These are phyloP conservation scores for Ulmus americana DNA, from an alignment of 331 rosid genomes.

Conservation along the genomic window DNA sequence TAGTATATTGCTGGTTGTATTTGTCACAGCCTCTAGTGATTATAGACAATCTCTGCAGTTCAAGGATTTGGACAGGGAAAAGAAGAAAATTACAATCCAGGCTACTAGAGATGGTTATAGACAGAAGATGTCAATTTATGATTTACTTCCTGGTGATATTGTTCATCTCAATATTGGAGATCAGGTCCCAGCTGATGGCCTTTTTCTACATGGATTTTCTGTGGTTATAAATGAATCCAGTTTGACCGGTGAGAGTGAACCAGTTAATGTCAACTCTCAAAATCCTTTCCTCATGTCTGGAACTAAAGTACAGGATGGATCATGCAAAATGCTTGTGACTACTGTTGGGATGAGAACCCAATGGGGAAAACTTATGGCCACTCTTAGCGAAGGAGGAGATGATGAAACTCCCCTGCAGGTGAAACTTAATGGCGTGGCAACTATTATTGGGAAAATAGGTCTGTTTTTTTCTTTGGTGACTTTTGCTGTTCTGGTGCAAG, in stretches of 20 bases:
- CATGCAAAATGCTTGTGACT: slow-evolving; percentile 94
- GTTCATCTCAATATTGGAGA: slow-evolving; percentile 91
- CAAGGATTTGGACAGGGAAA: slow-evolving; percentile 91
- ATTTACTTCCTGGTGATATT: slow-evolving; percentile 86
- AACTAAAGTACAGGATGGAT: slow-evolving; percentile 96
- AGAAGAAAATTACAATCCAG: slow-evolving; percentile 80
- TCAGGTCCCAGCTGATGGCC: slow-evolving; percentile 97
- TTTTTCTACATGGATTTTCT: slow-evolving; percentile 75
- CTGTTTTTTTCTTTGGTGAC: slow-evolving; percentile 84
- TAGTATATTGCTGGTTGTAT: slow-evolving; percentile 88
- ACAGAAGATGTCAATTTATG: slow-evolving; percentile 87
- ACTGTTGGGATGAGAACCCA: slow-evolving; percentile 99
- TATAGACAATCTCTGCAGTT: slow-evolving; percentile 91
- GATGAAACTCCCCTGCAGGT: slow-evolving; percentile 99
- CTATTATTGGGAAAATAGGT: slow-evolving; percentile 92
- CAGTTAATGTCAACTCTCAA: slow-evolving; percentile 46
- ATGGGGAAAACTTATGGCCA: slow-evolving; percentile 96
- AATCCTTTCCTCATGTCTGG: slow-evolving; percentile 94
- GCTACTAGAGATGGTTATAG: slow-evolving; percentile 74
- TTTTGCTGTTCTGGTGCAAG: slow-evolving; percentile 88
- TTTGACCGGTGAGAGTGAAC: slow-evolving; percentile 97
- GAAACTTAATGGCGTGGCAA: slow-evolving; percentile 96
- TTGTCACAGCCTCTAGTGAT: slow-evolving; percentile 93
- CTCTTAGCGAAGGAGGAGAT: slow-evolving; percentile 96
- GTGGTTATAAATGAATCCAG: slow-evolving; percentile 86